These are phyloP conservation scores for Glomus cerebriforme DNA, from an alignment of 192 early-diverging fungal species.

Conservation along the genomic window DNA sequence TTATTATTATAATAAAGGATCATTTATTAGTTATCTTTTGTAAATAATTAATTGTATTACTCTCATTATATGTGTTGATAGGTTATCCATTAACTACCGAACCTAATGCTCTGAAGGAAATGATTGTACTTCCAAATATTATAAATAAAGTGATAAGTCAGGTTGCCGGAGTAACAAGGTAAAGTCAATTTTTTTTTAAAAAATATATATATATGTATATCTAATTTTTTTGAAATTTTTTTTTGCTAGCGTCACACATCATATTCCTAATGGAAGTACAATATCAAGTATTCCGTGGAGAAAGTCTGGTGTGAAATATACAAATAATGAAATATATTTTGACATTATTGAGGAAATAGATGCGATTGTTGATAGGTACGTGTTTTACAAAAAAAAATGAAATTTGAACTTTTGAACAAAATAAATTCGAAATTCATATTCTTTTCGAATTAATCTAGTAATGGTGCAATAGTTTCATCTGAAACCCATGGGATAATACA, in stretches of 20 bases:
- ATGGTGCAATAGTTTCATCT: slow-evolving; percentile 70
- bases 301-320: slow-evolving; percentile 81
- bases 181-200: background rate
- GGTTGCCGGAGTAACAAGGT: slow-evolving; percentile 57
- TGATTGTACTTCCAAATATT: slow-evolving; percentile 86
- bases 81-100: slow-evolving; percentile 86
- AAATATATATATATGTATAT: background rate
- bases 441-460: slow-evolving; percentile 36
- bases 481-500: slow-evolving; percentile 80
- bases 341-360: slow-evolving; percentile 92
- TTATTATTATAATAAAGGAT: too few species aligned
- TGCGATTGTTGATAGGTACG: slow-evolving; percentile 73
- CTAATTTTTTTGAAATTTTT: background rate
- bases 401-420: background rate
- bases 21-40: too few species aligned
- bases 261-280: slow-evolving; percentile 57
- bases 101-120: slow-evolving; percentile 76
- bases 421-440: background rate
- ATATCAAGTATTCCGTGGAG: slow-evolving; percentile 87
- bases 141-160: slow-evolving; percentile 85
- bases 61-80: background rate
- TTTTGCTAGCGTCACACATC: slow-evolving; percentile 49
- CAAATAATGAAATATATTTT: slow-evolving; percentile 92
- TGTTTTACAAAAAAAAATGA: background rate
- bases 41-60: too few species aligned